Percentiles rank a stretch among this genome's conserved stretches.
These are phyloP conservation scores for Ilyonectria mors-panacis DNA, from an alignment of 2,329 filamentous ascomycete genomes.

Conservation along the genomic window DNA sequence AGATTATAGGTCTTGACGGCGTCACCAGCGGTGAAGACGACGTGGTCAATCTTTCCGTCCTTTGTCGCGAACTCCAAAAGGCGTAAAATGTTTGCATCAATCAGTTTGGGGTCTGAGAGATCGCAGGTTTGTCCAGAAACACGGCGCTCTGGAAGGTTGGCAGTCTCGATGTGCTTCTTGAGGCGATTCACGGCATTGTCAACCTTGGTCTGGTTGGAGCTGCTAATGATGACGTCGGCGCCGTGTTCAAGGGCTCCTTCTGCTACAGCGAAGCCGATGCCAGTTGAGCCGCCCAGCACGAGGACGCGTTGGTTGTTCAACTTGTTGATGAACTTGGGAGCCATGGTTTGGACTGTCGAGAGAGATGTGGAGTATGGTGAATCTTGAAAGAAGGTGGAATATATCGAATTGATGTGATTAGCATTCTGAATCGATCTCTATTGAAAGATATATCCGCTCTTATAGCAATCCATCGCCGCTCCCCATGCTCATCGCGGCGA, in stretches of 20 bases:
- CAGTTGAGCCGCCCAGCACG: slow-evolving; percentile 74
- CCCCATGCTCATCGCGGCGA: background rate
- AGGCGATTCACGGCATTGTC: slow-evolving; percentile 62
- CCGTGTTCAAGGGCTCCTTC: slow-evolving; percentile 70
- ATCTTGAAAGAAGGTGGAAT: background rate
- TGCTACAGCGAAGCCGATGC: slow-evolving; percentile 74
- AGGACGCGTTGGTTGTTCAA: slow-evolving; percentile 62
- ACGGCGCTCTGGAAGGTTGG: slow-evolving; percentile 54
- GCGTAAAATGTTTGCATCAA: slow-evolving; percentile 61
- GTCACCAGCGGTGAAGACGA: slow-evolving; percentile 71
- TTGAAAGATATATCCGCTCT: background rate
- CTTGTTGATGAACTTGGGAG: slow-evolving; percentile 52
- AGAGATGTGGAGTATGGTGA: background rate
- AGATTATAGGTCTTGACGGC: slow-evolving; percentile 55
- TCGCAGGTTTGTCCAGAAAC: slow-evolving; percentile 45
- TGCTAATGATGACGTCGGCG: slow-evolving; percentile 72
- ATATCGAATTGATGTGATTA: background rate
- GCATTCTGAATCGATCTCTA: background rate
- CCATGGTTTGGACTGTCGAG: slow-evolving; percentile 23
- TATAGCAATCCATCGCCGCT: background rate
- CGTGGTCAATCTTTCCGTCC: slow-evolving; percentile 69
- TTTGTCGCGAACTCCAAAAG: slow-evolving; percentile 61
- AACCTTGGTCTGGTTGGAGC: slow-evolving; percentile 67
- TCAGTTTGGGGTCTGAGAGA: slow-evolving; percentile 30
- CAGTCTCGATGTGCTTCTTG: slow-evolving; percentile 42